Conservation (phyloP, 805 yeast genomes). For the Pichia heedii region DNA sequence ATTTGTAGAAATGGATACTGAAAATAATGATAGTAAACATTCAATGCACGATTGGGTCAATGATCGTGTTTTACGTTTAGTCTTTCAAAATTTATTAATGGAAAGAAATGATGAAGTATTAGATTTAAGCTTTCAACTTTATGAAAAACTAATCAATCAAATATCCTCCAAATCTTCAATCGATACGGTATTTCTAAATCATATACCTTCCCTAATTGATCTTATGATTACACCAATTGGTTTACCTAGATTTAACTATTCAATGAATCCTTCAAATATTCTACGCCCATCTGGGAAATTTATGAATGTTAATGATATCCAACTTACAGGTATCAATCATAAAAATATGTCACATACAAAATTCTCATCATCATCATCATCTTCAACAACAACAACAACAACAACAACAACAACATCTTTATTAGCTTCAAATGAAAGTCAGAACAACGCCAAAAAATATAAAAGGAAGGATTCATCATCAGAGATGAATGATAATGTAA, state of each 20-base stretch:
- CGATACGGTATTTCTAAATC: conserved; percentile 46
- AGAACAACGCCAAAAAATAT: conserved; percentile 10
- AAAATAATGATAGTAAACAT: conserved; percentile 1
- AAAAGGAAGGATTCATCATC: conserved; percentile 15
- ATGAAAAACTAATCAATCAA: conserved; percentile 44
- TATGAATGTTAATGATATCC: conserved; percentile 22
- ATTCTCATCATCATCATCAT: not conserved
- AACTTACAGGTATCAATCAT: conserved; percentile 20
- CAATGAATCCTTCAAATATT: conserved; percentile 67
- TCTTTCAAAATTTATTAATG: conserved; percentile 79
- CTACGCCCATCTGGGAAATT: conserved; percentile 70
- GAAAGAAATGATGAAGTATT: conserved; percentile 80
- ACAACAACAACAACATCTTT: too few species aligned
- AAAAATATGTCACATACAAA: conserved; percentile 10
- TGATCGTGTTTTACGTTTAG: conserved; percentile 59
- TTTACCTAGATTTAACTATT: conserved; percentile 76
- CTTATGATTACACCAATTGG: conserved; percentile 92
- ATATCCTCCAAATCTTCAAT: conserved; percentile 30
- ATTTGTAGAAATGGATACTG: conserved; percentile 49
- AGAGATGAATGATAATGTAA: conserved; percentile 5
- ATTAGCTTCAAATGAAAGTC: too few species aligned
- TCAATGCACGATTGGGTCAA: conserved; percentile 62
- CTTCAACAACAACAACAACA: too few species aligned
- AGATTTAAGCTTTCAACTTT: conserved; percentile 52
- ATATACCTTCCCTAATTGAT: conserved; percentile 51